Evolutionary conservation across 352 stramenopile genomes (phyloP), one percentile per base, ranked within the genome.

Genomic region (Pythium sukuiense): DNA sequence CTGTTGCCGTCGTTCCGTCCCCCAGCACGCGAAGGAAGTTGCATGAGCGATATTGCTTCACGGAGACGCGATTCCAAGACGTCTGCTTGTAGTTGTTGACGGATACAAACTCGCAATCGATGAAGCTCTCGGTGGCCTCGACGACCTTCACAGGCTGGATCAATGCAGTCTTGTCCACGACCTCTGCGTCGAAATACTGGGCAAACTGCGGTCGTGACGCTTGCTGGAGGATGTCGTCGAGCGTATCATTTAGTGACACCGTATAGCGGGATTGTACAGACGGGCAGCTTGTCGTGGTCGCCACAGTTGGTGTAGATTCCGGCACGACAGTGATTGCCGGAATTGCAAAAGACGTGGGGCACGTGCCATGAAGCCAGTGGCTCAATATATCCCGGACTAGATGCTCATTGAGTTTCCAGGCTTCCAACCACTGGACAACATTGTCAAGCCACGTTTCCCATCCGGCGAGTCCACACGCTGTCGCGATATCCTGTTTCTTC

Each of bases 391-490:
- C 82, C 5, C 81, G 77, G 6, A 78, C 24, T 1, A 89, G 37
- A 20, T 90, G 65, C 11, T 91, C 85, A 26, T 83, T 88, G 0
- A 14, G 52, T 16, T 63, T 72, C 85, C 81, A 91, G n/a, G 57
- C 58, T 2, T 71, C 46, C 0, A 93, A 61, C 85, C 85, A 93
- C 37, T 78, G 60, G 13, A 80, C 59, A 0, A 91, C 73, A 35
- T 59, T 62, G 26, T 88, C 76, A 63, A 93, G 82, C 85, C 85
- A 93, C 11, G 52, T 35, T 18, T 79, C 58, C 82, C 83, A 93
- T 32, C 55, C 55, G 0, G 67, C 26, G 16, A 70, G 45, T 11
- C 67, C 59, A 9, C 66, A 74, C 18, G 69, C 68, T 5, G 56
- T 60, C 2, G 72, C 66, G 12, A 92, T 70, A 0, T 60, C 54